Evolutionary conservation across 352 stramenopile genomes (phyloP).

Genomic region (Globisporangium orthogonon): DNA sequence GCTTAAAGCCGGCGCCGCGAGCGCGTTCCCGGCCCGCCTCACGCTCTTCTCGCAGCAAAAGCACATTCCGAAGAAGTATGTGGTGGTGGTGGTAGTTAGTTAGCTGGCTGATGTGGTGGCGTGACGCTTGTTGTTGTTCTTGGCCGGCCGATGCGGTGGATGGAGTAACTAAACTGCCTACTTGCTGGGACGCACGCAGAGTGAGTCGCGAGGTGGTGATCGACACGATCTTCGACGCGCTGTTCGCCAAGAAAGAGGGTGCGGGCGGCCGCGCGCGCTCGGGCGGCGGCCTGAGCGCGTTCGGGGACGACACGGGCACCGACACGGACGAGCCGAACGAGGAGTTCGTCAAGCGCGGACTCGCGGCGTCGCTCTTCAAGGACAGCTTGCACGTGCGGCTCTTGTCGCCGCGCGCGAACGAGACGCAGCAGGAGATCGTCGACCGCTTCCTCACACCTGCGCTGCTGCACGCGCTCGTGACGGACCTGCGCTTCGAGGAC

Average conservation of each 20-base stretch:
- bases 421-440: conserved; percentile 37
- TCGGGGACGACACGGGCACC: conserved; percentile 70
- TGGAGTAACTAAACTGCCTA: too few species aligned
- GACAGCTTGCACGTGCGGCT: conserved; percentile 33
- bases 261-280: conserved; percentile 7
- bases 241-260: conserved; percentile 42
- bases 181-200: conserved; percentile 10
- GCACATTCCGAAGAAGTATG: conserved; percentile 30
- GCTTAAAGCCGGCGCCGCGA: conserved; percentile 13
- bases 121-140: too few species aligned
- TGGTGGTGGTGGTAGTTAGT: background rate
- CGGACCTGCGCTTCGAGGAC: conserved; percentile 78
- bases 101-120: background rate
- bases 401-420: conserved; percentile 19
- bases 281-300: conserved; percentile 42
- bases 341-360: conserved; percentile 76
- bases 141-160: too few species aligned
- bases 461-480: conserved; percentile 78
- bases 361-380: conserved; percentile 73
- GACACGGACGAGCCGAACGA: conserved; percentile 81
- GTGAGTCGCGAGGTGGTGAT: conserved; percentile 78
- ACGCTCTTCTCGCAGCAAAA: conserved; percentile 9
- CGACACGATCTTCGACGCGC: conserved; percentile 71
- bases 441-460: conserved; percentile 69
- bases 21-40: conserved; percentile 28